phyloP scores from a whole-genome alignment of 768 basidiomycete species.

The Rhodocollybia butyracea region DNA sequence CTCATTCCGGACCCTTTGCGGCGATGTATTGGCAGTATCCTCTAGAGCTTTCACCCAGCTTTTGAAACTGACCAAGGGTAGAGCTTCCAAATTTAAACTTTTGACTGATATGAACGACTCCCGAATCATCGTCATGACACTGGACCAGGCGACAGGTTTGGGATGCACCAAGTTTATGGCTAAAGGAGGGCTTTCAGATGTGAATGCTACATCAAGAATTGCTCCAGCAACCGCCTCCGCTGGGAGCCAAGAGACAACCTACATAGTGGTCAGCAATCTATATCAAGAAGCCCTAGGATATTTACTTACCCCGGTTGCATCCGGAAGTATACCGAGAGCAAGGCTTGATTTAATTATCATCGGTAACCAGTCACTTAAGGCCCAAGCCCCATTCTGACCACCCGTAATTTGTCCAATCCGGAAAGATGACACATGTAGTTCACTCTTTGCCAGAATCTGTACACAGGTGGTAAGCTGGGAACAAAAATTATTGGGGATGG shows the following conservation, averaged over 20 bases:
- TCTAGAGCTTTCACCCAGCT: conserved; percentile 28
- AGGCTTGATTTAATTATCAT: conserved; percentile 34
- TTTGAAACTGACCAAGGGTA: conserved; percentile 20
- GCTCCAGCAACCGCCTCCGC: conserved; percentile 32
- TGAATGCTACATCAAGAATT: conserved; percentile 23
- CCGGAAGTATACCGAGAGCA: conserved; percentile 24
- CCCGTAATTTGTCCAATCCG: conserved; percentile 47
- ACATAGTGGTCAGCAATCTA: background rate
- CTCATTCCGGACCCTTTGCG: conserved; percentile 22
- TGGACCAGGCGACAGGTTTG: conserved; percentile 26
- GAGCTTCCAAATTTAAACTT: conserved; percentile 4
- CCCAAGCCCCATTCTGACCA: conserved; percentile 40
- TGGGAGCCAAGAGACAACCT: conserved; percentile 43
- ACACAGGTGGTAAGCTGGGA: too few relatives aligned
- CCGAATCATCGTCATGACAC: conserved; percentile 22
- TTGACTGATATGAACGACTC: conserved; percentile 13
- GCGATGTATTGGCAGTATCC: conserved; percentile 13
- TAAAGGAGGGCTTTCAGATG: conserved; percentile 14
- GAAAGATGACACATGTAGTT: conserved; percentile 32
- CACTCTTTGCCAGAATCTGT: conserved; percentile 36
- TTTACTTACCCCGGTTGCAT: conserved; percentile 29
- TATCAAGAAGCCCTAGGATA: background rate
- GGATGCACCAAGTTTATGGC: conserved; percentile 39
- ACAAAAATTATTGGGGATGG: too few relatives aligned
- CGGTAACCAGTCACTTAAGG: conserved; percentile 44